A percentile compares a stretch with the other conserved stretches of the same genome.
These are phyloP conservation scores for Fusarium dimerum DNA, from an alignment of 2,329 filamentous ascomycete genomes.

Conservation along the genomic window DNA sequence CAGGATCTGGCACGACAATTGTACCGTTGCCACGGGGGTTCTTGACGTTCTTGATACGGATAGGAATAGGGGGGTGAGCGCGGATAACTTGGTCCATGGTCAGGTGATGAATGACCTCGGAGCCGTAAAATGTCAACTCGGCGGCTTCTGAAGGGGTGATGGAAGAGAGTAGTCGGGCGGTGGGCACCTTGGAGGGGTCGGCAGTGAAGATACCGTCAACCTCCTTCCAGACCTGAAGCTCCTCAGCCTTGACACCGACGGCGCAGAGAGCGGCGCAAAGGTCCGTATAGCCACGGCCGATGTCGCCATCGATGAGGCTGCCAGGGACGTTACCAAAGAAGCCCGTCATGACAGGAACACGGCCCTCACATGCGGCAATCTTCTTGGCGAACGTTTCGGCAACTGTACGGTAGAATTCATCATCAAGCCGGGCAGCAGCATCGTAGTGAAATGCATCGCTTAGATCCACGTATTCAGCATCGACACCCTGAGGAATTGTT, in stretches of 20 bases:
- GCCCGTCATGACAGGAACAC: conserved; percentile 81
- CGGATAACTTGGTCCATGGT: conserved; percentile 97
- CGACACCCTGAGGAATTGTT: conserved; percentile 60
- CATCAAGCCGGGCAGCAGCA: conserved; percentile 59
- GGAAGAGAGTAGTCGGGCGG: conserved; percentile 80
- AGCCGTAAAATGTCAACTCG: conserved; percentile 91
- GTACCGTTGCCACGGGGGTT: conserved; percentile 79
- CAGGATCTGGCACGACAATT: conserved; percentile 76
- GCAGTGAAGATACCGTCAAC: conserved; percentile 90
- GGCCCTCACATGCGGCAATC: conserved; percentile 63
- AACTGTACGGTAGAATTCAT: conserved; percentile 69
- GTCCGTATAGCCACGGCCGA: conserved; percentile 95
- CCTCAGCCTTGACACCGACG: conserved; percentile 81
- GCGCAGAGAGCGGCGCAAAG: conserved; percentile 90
- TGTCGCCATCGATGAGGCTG: conserved; percentile 81
- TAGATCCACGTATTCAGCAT: conserved; percentile 87
- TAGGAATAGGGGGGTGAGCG: conserved; percentile 75
- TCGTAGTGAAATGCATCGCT: conserved; percentile 77
- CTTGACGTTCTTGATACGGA: conserved; percentile 91
- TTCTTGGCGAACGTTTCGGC: conserved; percentile 62
- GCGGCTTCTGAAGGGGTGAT: conserved; percentile 96
- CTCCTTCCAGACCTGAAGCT: conserved; percentile 98
- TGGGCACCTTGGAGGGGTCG: conserved; percentile 89
- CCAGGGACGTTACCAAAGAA: conserved; percentile 95
- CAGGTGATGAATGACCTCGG: conserved; percentile 97